Conservation (phyloP, 371 early-diverging fungal species). For the Nematocida sp. region DNA sequence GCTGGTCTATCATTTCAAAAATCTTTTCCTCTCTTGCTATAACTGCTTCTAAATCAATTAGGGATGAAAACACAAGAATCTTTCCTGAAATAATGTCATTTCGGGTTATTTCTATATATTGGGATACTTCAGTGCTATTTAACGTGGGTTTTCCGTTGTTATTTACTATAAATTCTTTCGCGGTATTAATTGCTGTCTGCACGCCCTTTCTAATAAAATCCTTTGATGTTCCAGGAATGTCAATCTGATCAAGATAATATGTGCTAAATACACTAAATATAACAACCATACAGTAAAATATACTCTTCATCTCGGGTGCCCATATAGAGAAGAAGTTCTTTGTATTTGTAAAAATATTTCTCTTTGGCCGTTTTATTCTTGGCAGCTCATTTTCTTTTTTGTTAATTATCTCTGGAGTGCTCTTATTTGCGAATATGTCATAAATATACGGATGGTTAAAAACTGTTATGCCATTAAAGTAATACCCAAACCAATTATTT, state of each 20-base stretch:
- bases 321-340: background rate
- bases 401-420: background rate
- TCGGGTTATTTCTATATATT: background rate
- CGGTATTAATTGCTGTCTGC: background rate
- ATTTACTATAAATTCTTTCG: background rate
- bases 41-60: background rate
- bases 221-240: background rate
- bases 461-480: background rate
- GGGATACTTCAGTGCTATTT: background rate
- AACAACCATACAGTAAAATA: background rate
- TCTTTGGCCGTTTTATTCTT: background rate
- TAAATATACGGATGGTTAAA: conserved; percentile 1
- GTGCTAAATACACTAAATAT: conserved; percentile 14
- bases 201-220: background rate
- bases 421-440: background rate
- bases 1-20: background rate
- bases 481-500: background rate
- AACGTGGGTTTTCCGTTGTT: background rate
- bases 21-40: background rate
- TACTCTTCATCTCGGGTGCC: background rate
- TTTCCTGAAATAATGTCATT: background rate
- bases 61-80: background rate
- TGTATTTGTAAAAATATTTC: background rate
- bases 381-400: background rate
- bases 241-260: conserved; percentile 1